phyloP scores from a whole-genome alignment of 352 stramenopile genomes.

The Pythium utonaiense region DNA sequence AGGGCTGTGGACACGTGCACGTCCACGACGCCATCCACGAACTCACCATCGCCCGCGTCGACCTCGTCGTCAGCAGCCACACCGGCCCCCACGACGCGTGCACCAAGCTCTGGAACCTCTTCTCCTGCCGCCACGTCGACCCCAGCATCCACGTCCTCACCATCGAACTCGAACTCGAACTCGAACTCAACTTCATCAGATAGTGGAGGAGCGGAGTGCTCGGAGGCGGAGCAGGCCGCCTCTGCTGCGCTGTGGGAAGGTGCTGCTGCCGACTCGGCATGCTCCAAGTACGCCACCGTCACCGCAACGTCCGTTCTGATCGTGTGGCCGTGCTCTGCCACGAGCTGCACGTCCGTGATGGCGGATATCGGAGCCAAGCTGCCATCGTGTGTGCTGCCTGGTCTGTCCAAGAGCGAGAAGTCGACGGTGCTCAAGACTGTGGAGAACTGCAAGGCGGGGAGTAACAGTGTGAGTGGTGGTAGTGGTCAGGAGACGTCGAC shows the following conservation, averaged over 20 bases:
- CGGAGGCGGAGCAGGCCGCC: background rate
- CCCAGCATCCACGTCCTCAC: background rate
- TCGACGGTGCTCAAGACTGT: background rate
- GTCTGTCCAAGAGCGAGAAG: background rate
- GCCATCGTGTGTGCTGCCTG: background rate
- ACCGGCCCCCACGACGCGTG: background rate
- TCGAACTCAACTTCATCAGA: background rate
- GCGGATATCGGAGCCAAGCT: background rate
- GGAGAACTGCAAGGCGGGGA: background rate
- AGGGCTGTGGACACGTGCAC: slow-evolving; percentile 11
- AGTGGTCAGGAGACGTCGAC: background rate
- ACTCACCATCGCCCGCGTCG: background rate
- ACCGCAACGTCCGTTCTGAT: background rate
- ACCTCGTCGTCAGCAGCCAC: background rate
- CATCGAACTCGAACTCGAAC: background rate
- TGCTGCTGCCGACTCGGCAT: background rate
- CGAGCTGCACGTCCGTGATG: slow-evolving; percentile 3
- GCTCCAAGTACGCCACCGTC: background rate
- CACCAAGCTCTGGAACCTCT: background rate
- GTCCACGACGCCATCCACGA: slow-evolving; percentile 6
- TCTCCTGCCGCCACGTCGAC: background rate
- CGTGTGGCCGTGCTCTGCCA: background rate
- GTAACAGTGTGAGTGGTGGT: background rate
- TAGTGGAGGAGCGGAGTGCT: background rate
- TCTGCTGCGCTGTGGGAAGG: background rate